Conservation (phyloP, 106 monocot species). For the Acorus gramineus region DNA sequence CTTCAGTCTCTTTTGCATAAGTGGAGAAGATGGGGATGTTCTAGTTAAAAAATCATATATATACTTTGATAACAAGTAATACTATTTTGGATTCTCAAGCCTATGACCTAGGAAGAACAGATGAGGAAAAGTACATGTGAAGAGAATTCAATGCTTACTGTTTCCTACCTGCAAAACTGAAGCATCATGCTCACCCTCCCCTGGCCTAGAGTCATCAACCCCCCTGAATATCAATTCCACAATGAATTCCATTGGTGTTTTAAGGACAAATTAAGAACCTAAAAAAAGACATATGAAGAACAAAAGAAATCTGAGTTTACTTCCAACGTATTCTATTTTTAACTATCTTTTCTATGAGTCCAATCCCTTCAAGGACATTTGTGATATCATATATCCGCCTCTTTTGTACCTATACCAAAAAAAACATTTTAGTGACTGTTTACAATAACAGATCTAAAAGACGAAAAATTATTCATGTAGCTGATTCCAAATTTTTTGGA, state of each 20-base stretch:
- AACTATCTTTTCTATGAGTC: constrained; percentile 62
- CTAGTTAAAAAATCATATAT: too few species aligned
- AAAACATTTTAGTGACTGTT: not conserved
- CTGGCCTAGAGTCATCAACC: constrained; percentile 17
- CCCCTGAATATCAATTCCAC: constrained; percentile 21
- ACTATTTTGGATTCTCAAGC: too few species aligned
- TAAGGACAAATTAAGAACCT: not conserved
- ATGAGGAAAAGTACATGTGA: too few species aligned
- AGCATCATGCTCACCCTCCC: constrained; percentile 19
- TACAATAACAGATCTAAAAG: not conserved
- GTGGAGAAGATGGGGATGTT: too few species aligned
- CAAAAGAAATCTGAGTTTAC: constrained; percentile 23
- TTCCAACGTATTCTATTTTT: constrained; percentile 64
- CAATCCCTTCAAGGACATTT: constrained; percentile 74
- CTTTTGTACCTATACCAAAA: constrained; percentile 45
- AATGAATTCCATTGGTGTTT: not conserved
- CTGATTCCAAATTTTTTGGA: too few species aligned
- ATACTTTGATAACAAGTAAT: too few species aligned
- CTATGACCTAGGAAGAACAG: too few species aligned
- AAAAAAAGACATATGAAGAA: too few species aligned
- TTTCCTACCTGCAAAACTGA: constrained; percentile 20
- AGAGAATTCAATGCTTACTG: too few species aligned
- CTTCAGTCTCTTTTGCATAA: too few species aligned
- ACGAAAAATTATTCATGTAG: too few species aligned
- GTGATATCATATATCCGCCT: constrained; percentile 78